Percentiles rank a stretch among this genome's conserved stretches.
Conservation (phyloP, 148 eudicot species). For the Gaultheria prostrata region DNA sequence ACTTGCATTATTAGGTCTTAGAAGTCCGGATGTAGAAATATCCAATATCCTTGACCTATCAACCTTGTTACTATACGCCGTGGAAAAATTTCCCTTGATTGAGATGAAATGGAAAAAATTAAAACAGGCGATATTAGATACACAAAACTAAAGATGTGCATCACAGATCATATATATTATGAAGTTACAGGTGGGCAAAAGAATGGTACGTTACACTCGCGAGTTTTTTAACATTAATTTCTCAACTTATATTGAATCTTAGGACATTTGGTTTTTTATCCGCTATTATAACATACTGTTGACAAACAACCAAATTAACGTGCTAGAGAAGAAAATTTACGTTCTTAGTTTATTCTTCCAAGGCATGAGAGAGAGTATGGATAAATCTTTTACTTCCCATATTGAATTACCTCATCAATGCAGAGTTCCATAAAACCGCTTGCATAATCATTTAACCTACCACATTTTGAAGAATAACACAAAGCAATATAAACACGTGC, state of each 20-base stretch:
- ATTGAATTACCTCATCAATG: not conserved
- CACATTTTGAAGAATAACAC: not conserved
- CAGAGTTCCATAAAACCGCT: not conserved
- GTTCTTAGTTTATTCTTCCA: not conserved
- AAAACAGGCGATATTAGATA: not conserved
- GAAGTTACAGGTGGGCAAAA: not conserved
- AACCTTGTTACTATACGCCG: not conserved
- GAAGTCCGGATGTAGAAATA: not conserved
- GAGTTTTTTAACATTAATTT: not conserved
- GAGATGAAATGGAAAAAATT: not conserved
- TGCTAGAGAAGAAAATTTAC: not conserved
- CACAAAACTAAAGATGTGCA: not conserved
- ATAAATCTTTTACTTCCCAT: not conserved
- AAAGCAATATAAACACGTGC: not conserved
- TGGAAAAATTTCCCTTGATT: not conserved
- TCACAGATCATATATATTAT: not conserved
- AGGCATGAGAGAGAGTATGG: not conserved
- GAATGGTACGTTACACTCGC: not conserved
- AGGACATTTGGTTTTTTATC: not conserved
- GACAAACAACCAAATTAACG: not conserved
- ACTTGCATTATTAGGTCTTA: not conserved
- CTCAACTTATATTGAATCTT: not conserved
- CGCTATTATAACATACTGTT: not conserved
- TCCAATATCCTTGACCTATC: not conserved
- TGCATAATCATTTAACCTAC: not conserved